Evolutionary conservation across 805 yeast species (phyloP).

Genomic region (Saccharomycopsis amapae): DNA sequence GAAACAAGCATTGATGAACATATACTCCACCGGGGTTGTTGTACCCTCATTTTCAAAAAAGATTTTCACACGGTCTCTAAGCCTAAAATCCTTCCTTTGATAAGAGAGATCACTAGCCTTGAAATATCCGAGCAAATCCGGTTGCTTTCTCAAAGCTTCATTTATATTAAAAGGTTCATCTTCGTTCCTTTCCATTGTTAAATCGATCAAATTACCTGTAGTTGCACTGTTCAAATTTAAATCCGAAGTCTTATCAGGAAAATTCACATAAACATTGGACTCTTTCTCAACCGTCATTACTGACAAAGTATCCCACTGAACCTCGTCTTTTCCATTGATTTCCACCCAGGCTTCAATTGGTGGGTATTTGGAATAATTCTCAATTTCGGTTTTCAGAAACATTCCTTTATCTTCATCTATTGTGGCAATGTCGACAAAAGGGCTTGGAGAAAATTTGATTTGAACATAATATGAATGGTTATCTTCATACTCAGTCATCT

Average conservation of each 20-base stretch:
- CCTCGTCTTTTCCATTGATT: constrained; percentile 29
- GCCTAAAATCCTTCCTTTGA: too few species aligned
- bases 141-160: background rate
- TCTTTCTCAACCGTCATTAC: constrained; percentile 41
- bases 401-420: background rate
- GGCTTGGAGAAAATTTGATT: constrained; percentile 36
- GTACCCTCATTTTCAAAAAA: constrained; percentile 30
- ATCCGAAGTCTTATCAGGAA: constrained; percentile 37
- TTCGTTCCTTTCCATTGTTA: constrained; percentile 2
- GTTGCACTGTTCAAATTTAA: constrained; percentile 35
- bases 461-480: constrained; percentile 31
- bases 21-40: constrained; percentile 29
- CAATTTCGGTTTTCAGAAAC: constrained; percentile 4
- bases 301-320: constrained; percentile 33
- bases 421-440: constrained; percentile 25
- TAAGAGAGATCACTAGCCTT: too few species aligned
- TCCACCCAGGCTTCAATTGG: constrained; percentile 48
- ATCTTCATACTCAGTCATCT: constrained; percentile 22
- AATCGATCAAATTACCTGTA: constrained; percentile 30
- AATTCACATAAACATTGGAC: constrained; percentile 32
- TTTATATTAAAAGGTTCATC: background rate
- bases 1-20: constrained; percentile 33
- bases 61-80: too few species aligned
- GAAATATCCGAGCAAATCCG: background rate
- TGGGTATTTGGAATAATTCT: constrained; percentile 33